These are phyloP conservation scores for Fusarium camptoceras DNA, from an alignment of 2,329 filamentous ascomycete species.

Conservation along the genomic window DNA sequence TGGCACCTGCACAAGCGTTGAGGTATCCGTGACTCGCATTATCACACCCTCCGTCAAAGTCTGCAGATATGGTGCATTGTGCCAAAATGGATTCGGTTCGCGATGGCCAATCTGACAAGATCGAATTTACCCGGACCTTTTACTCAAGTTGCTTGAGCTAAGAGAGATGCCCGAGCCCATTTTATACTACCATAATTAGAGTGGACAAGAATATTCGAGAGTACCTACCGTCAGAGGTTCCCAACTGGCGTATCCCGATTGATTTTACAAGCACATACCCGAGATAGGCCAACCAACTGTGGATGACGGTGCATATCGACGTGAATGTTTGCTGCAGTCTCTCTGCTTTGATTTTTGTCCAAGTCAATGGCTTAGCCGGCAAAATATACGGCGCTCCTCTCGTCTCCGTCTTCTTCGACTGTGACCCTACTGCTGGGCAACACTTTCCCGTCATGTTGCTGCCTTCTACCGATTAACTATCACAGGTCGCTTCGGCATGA, in stretches of 20 bases:
- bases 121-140: background rate
- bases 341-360: background rate
- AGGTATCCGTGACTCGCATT: background rate
- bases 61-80: background rate
- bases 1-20: background rate
- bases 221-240: background rate
- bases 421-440: too few relatives aligned
- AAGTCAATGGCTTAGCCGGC: too few relatives aligned
- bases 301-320: background rate
- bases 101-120: background rate
- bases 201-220: background rate
- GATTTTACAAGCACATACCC: background rate
- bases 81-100: background rate
- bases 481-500: background rate
- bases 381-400: background rate
- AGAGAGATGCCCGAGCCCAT: background rate
- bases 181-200: background rate
- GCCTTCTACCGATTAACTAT: background rate
- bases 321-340: background rate
- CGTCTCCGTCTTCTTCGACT: background rate
- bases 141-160: background rate
- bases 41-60: background rate
- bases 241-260: too few relatives aligned
- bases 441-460: too few relatives aligned
- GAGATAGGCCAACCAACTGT: background rate